Evolutionary conservation across 2,329 filamentous ascomycete species (phyloP), one percentile per base, ranked within the genome.

Genomic region (Claviceps arundinis): DNA sequence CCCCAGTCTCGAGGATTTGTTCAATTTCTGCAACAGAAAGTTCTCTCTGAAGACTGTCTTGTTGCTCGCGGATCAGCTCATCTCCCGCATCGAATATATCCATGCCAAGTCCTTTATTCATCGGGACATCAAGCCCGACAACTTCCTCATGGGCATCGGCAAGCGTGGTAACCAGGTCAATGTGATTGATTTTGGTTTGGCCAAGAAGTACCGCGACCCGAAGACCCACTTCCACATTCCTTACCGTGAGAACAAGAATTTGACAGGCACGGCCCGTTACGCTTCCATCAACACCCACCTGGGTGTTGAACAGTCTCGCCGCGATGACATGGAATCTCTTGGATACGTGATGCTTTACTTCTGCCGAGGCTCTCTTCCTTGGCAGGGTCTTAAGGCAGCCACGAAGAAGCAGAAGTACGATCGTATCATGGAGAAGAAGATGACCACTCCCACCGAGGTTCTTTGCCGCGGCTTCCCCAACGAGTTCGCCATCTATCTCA

Each of bases 401-500:
- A 96, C 90, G 60, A 96, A 96, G 84, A 96, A 96, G 84, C 91
- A 97, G 77, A 98, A 98, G 78, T 97, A 98, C 68, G 93, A 98
- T 74, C 84, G 91, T 59, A 98, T 98, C 75, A 97, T 97, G 91
- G 93, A 98, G 80, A 98, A 98, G 85, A 98, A 98, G 88, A 97
- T 97, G 93, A 98, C 93, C 14, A 98, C 93, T 3, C 90, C 93
- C 8, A 97, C 91, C 62, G 91, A 98, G 73, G 90, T 96, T 48
- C 87, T 98, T 48, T 98, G 93, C 84, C 89, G 91, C 70, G 93
- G 93, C 60, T 97, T 98, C 78, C 93, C 93, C 63, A 96, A 97
- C 71, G 93, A 98, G 75, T 98, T 98, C 64, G 90, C 91, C 75
- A 97, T 97, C 71, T 98, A 98, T 72, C 81, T 98, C 50, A 97